Evolutionary conservation across 73 alveolate genomes (phyloP).

Genomic region (Paramecium sonneborni): DNA sequence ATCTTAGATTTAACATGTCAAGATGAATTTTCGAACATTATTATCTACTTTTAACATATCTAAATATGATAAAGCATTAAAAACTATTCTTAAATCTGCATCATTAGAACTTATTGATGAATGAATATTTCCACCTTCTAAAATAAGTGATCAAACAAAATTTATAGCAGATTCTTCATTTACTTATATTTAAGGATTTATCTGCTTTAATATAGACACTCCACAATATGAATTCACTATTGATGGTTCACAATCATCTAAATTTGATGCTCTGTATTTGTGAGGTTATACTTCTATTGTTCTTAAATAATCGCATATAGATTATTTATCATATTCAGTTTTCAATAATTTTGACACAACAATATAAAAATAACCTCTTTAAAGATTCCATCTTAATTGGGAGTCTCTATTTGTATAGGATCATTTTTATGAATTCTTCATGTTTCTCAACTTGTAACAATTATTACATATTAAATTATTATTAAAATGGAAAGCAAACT

Average conservation of each 20-base stretch:
- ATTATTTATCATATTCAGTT: not conserved
- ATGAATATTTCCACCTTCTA: not conserved
- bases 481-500: conserved; percentile 48
- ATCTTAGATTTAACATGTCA: conserved; percentile 91
- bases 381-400: not conserved
- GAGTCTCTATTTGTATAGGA: not conserved
- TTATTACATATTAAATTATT: not conserved
- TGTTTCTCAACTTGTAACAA: not conserved
- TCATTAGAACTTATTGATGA: not conserved
- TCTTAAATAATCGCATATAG: not conserved
- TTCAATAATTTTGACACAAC: conserved; percentile 17
- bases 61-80: not conserved
- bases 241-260: not conserved
- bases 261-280: not conserved
- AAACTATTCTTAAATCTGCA: not conserved
- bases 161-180: not conserved
- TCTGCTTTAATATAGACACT: not conserved
- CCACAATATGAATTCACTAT: not conserved
- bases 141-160: conserved; percentile 6
- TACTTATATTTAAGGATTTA: not conserved
- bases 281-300: not conserved
- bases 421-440: not conserved
- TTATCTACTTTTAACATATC: not conserved
- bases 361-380: not conserved
- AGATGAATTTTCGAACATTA: conserved; percentile 75